Conservation (phyloP, 2,329 filamentous ascomycete species). For the Pyricularia sp. region DNA sequence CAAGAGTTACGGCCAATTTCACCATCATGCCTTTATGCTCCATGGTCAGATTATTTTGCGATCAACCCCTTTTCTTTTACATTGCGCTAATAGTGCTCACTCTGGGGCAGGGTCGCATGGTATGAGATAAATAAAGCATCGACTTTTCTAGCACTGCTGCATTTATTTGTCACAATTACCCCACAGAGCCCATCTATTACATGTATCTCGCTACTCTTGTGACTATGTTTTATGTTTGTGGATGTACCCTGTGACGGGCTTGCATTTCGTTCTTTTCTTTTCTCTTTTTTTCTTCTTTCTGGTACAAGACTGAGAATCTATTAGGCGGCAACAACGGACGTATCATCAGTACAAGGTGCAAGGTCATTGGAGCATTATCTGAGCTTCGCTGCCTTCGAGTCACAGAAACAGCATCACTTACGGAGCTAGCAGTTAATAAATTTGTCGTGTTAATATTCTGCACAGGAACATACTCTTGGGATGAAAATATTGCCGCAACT, state of each 20-base stretch:
- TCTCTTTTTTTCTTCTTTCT: not conserved
- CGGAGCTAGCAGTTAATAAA: not conserved
- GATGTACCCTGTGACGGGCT: not conserved
- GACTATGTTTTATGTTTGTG: not conserved
- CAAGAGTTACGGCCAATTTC: slow-evolving; percentile 1
- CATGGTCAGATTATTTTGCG: not conserved
- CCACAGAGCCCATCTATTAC: slow-evolving; percentile 1
- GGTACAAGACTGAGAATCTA: slow-evolving; percentile 6
- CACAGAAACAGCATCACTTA: not conserved
- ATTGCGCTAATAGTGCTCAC: not conserved
- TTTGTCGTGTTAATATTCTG: not conserved
- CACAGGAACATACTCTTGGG: not conserved
- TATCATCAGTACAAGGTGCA: slow-evolving; percentile 4
- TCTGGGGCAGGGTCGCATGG: not conserved
- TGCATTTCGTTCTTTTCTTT: not conserved
- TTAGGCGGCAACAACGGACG: slow-evolving; percentile 7
- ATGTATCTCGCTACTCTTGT: not conserved
- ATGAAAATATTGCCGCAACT: not conserved
- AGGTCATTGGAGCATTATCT: slow-evolving; percentile 3
- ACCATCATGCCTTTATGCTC: not conserved
- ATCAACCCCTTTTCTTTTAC: not conserved
- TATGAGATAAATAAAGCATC: not conserved
- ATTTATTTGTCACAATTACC: slow-evolving; percentile 1
- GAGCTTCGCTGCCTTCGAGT: not conserved
- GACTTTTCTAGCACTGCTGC: not conserved